Percentiles rank a stretch among this genome's conserved stretches.
Conservation (phyloP, 306 rosid genomes). For the Coriaria nepalensis region DNA sequence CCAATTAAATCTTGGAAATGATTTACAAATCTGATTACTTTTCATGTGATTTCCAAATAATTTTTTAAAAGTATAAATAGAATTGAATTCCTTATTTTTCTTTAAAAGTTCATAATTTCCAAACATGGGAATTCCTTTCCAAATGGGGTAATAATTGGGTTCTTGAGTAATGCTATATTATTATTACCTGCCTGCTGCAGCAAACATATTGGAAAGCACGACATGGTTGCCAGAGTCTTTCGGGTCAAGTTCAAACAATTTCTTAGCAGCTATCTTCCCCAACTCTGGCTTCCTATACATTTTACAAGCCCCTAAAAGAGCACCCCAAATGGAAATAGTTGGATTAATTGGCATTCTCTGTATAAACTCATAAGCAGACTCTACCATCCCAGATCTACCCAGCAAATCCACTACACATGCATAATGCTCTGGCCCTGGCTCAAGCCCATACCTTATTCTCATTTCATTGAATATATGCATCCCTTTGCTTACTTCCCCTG, state of each 20-base stretch:
- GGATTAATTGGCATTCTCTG: constrained; percentile 54
- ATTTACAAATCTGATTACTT: no score
- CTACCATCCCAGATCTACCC: constrained; percentile 80
- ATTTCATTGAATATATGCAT: constrained; percentile 52
- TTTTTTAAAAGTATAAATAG: no score
- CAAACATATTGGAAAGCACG: constrained; percentile 70
- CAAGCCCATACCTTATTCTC: constrained; percentile 39
- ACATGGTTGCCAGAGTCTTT: constrained; percentile 84
- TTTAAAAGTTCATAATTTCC: no score
- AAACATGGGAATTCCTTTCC: no score
- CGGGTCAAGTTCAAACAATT: constrained; percentile 69
- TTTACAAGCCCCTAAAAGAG: constrained; percentile 70
- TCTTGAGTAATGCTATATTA: no score
- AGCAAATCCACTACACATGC: constrained; percentile 69
- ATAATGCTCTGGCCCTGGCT: constrained; percentile 76
- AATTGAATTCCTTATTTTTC: no score
- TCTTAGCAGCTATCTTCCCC: constrained; percentile 70
- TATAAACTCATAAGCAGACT: constrained; percentile 60
- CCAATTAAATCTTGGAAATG: no score
- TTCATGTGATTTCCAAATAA: no score
- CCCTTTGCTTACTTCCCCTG: constrained; percentile 62
- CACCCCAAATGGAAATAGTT: constrained; percentile 79
- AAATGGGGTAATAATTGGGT: no score
- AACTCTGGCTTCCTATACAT: constrained; percentile 53
- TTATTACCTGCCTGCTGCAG: constrained; percentile 76